Evolutionary conservation across 495 filamentous ascomycete genomes (phyloP), one percentile per base, ranked within the genome.

Genomic region (Halenospora varia): DNA sequence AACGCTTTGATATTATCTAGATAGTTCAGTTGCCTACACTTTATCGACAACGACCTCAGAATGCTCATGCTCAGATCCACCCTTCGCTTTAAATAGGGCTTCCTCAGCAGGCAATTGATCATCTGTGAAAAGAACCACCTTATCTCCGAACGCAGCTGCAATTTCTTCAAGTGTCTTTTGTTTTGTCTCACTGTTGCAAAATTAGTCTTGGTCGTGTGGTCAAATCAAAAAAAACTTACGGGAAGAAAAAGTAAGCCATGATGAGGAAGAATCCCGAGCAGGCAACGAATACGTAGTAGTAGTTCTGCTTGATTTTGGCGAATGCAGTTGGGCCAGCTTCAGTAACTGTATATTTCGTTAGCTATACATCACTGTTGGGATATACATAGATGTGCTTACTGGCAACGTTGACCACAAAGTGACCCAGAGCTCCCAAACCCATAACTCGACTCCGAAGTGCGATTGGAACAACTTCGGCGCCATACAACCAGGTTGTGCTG

Each of bases 401-500:
- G 0, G 65, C 79, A 51, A 84, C 79, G 57, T 84, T 84, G 55
- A 84, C 77, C 42, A 82, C 76, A 48, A 82, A 83, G 60, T 84
- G 81, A 3, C 75, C 73, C 2, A 77, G 77, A 6, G 81, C 80
- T 6, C 79, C 78, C 8, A 84, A 56, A 17, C 81, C 81, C 78
- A 84, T 82, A 2, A 84, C 71, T 61, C 82, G 83, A 64, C 78
- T 83, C 15, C 81, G 75, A 40, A 83, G 69, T 10, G 72, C 73
- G 17, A 83, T 77, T 1, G 81, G 81, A 1, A 84, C 64, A 18
- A 84, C 77, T 64, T 84, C 81, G 24, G 81, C 78, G 11, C 80
- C 81, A 57, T 84, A 84, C 0, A 83, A 65, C 81, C 81, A 84
- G 4, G 81, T 83, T 9, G 79, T 82, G 59, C 74, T 78, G 70